Base-by-base conservation (phyloP, 768 basidiomycete species). In the Mrakia hoshinonis region DNA sequence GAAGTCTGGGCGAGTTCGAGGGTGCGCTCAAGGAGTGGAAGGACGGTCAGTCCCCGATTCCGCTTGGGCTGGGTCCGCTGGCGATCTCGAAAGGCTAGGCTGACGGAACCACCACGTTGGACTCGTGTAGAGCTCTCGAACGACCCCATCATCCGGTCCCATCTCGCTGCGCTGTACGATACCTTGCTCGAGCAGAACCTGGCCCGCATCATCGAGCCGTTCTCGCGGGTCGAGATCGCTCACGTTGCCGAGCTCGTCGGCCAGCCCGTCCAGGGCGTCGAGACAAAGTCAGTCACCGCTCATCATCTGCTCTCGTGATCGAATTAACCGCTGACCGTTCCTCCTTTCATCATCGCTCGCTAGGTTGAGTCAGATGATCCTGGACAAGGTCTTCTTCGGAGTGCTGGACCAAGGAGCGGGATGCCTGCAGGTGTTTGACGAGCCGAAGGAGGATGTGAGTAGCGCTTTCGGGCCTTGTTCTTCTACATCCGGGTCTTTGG, bases 401-500 rank as follows among this genome's bases (percentile, higher is more conserved):
- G 93, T 99, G 1, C 83, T 99, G n/a, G 95, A 98, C 78, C 95
- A 98, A 79, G 92, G 92, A 34, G 85, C 91, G 3, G 93, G 93
- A 0, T 93, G 92, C 76, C 81, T 97, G 62, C 81, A 96, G 64
- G 87, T 98, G n/a, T 97, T 90, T 73, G 91, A 96, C 70, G 83
- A 91, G 79, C 86, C 86, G 0, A 89, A 90, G 76, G 86, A 85
- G 15, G 92, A 96, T 80, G 92, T 92, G 76, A 69, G 90, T 84
- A 3, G 36, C 70, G 69, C 31, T 47, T 69, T 66, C 55, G 47
- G 63, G 36, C 38, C n/a, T 39, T 12, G 34, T n/a, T 46, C 12
- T 10, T 31, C 31, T 71, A 34, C 26, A 39, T 26, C 10, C 31
- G 34, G 39, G 55, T 31, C 4, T 34, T n/a, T 26, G 22, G 47